phyloP scores from a whole-genome alignment of 2,329 filamentous ascomycete genomes.

The Diaporthe aspalathi region DNA sequence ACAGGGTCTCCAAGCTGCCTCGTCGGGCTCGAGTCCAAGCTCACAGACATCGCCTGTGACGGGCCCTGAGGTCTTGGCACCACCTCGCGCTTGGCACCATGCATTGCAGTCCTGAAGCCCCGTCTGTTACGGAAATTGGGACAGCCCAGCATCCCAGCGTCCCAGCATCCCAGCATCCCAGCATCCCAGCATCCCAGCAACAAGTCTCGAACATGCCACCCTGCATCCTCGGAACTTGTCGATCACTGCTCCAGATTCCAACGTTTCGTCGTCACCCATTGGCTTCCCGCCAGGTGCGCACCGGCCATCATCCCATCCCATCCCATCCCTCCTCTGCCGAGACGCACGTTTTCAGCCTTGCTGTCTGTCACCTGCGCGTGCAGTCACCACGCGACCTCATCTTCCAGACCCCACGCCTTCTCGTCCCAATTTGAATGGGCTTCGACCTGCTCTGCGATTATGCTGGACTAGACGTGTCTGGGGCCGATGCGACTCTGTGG shows the following conservation, averaged over 20 bases:
- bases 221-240: conserved; percentile 32
- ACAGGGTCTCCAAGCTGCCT: neutral
- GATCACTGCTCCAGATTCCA: conserved; percentile 36
- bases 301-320: conserved; percentile 18
- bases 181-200: too few species aligned
- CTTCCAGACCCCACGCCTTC: conserved; percentile 1
- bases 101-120: conserved; percentile 35
- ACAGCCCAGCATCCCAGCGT: neutral
- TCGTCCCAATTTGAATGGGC: neutral
- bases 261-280: conserved; percentile 9
- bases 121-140: conserved; percentile 37
- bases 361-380: conserved; percentile 25
- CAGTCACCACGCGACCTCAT: conserved; percentile 21
- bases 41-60: conserved; percentile 22
- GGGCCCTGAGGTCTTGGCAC: conserved; percentile 22
- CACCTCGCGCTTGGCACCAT: conserved; percentile 16
- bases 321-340: conserved; percentile 20
- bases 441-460: neutral
- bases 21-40: neutral
- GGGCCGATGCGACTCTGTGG: conserved; percentile 1
- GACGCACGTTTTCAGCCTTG: conserved; percentile 31
- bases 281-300: conserved; percentile 10
- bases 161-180: too few species aligned
- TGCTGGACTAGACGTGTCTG: neutral
- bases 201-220: conserved; percentile 33